Conservation (phyloP, 148 eudicot genomes). For the Vaccinium vitisidaea region DNA sequence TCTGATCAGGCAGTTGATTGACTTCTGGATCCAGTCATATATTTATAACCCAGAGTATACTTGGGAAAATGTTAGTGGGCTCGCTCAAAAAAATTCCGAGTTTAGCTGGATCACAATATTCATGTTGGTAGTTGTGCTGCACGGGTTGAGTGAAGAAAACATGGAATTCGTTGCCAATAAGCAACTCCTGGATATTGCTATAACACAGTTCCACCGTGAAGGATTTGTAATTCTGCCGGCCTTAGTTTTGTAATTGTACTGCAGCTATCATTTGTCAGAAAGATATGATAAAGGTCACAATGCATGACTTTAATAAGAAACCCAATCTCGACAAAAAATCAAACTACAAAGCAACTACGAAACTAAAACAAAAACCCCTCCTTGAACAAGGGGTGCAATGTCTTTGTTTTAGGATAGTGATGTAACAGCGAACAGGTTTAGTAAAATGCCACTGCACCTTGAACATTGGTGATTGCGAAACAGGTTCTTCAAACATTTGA, state of each 20-base stretch:
- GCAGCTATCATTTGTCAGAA: neutral
- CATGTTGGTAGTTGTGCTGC: neutral
- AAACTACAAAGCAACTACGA: neutral
- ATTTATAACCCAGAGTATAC: neutral
- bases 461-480: neutral
- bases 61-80: neutral
- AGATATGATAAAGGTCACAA: neutral
- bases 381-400: neutral
- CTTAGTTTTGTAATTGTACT: neutral
- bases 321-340: neutral
- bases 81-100: neutral
- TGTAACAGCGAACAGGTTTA: neutral
- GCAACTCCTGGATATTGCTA: neutral
- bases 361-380: neutral
- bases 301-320: neutral
- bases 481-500: neutral
- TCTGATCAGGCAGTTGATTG: neutral
- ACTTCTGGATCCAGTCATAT: neutral
- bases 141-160: neutral
- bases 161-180: neutral
- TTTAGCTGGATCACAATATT: neutral
- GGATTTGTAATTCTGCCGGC: neutral
- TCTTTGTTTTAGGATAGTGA: neutral
- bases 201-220: neutral
- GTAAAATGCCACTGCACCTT: neutral